Conservation (phyloP, 2,329 filamentous ascomycete genomes). For the Epichloe sibirici region DNA sequence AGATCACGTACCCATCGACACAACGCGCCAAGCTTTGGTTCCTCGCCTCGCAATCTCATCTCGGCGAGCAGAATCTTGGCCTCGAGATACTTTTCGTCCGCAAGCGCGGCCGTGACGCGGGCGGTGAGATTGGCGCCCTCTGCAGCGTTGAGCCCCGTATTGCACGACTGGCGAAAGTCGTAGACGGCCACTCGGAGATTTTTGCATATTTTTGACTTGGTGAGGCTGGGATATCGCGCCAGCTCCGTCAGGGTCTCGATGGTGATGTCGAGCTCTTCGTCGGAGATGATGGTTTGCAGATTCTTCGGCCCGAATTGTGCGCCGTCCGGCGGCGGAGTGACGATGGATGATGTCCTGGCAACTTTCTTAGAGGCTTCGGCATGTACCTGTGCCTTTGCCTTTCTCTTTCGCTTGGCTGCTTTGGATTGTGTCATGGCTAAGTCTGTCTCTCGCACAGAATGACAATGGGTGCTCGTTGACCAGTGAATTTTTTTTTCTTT, state of each 20-base stretch:
- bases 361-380: slow-evolving; percentile 24
- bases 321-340: slow-evolving; percentile 25
- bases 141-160: slow-evolving; percentile 49
- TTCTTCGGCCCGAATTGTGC: slow-evolving; percentile 31
- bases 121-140: slow-evolving; percentile 52
- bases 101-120: slow-evolving; percentile 51
- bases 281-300: slow-evolving; percentile 41
- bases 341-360: slow-evolving; percentile 21
- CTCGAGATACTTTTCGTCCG: slow-evolving; percentile 54
- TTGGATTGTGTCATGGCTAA: slow-evolving; percentile 22
- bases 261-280: slow-evolving; percentile 54
- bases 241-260: slow-evolving; percentile 51
- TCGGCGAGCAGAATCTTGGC: slow-evolving; percentile 53
- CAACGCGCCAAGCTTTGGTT: slow-evolving; percentile 54
- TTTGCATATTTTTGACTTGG: slow-evolving; percentile 57
- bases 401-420: slow-evolving; percentile 33
- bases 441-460: neutral
- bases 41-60: slow-evolving; percentile 54
- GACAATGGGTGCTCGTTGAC: neutral
- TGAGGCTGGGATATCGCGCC: slow-evolving; percentile 45
- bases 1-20: slow-evolving; percentile 63
- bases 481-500: neutral
- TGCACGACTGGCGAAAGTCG: slow-evolving; percentile 56
- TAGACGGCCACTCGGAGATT: slow-evolving; percentile 55
- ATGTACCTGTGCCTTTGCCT: slow-evolving; percentile 22